A percentile compares a stretch with the other conserved stretches of the same genome.
phyloP scores from a whole-genome alignment of 2,329 filamentous ascomycete genomes.

The Lasiodiplodia gonubiensis region DNA sequence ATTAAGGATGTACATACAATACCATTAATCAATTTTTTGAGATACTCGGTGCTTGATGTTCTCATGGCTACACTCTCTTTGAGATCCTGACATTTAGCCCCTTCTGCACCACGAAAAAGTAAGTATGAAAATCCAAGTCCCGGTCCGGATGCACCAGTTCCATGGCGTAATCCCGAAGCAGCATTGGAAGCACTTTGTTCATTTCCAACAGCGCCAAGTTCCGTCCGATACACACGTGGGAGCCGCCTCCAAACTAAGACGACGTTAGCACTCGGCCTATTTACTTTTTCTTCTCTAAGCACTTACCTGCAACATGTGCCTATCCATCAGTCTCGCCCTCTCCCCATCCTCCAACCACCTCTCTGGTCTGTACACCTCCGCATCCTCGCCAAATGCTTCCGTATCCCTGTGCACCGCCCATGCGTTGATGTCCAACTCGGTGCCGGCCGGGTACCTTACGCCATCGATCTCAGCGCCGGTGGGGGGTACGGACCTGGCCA shows the following conservation, averaged over 20 bases:
- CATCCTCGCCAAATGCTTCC: conserved; percentile 47
- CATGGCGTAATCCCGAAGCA: conserved; percentile 47
- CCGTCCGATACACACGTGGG: conserved; percentile 42
- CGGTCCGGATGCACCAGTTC: conserved; percentile 58
- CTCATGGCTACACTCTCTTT: conserved; percentile 33
- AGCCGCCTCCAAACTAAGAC: conserved; percentile 41
- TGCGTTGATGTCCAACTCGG: conserved; percentile 51
- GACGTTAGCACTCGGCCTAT: neutral
- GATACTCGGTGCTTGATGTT: no score
- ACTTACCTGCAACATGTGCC: conserved; percentile 36
- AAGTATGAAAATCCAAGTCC: conserved; percentile 60
- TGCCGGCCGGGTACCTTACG: conserved; percentile 44
- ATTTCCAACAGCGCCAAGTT: conserved; percentile 41
- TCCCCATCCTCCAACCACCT: conserved; percentile 50
- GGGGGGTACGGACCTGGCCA: conserved; percentile 37
- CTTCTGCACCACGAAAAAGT: conserved; percentile 66
- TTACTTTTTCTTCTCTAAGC: neutral
- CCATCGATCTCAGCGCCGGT: conserved; percentile 43
- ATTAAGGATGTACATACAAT: no score
- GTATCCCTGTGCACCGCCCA: conserved; percentile 52
- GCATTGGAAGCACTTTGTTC: conserved; percentile 38
- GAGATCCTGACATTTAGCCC: conserved; percentile 61
- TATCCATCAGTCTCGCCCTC: conserved; percentile 40
- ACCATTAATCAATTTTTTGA: no score
- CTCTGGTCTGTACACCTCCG: conserved; percentile 51